Conservation (phyloP, 2,329 filamentous ascomycete species). For the Magnaporthiopsis rhizophila region DNA sequence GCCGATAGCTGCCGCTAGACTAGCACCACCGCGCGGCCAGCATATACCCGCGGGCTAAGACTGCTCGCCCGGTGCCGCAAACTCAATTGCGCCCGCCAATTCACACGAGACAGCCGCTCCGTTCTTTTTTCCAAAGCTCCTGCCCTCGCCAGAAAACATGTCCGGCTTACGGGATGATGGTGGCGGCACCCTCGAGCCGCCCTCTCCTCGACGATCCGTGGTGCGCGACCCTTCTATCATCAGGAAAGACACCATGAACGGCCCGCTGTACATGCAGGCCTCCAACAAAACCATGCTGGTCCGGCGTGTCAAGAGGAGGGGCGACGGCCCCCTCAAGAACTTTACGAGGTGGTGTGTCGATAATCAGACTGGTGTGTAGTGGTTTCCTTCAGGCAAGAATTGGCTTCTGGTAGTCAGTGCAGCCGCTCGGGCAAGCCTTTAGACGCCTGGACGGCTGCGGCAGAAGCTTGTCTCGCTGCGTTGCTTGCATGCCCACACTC, state of each 20-base stretch:
- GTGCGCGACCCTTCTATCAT: slow-evolving; percentile 20
- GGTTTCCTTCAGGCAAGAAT: background rate
- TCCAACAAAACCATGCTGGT: slow-evolving; percentile 45
- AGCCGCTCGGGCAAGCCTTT: background rate
- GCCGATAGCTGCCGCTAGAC: background rate
- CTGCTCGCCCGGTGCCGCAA: background rate
- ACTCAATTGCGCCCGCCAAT: background rate
- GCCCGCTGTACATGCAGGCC: slow-evolving; percentile 50
- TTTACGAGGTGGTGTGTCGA: slow-evolving; percentile 64
- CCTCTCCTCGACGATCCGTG: slow-evolving; percentile 13
- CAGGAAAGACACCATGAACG: slow-evolving; percentile 40
- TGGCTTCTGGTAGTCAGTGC: background rate
- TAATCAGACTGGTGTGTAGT: slow-evolving; percentile 67
- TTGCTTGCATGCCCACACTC: background rate
- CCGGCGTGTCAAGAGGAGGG: slow-evolving; percentile 51
- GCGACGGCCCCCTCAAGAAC: slow-evolving; percentile 52
- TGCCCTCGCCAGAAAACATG: background rate
- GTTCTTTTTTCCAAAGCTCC: background rate
- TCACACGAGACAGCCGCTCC: background rate
- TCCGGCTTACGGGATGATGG: background rate
- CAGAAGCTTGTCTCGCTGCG: background rate
- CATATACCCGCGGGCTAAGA: background rate
- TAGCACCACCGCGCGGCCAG: background rate
- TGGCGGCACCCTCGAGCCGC: slow-evolving; percentile 2
- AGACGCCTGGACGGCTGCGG: background rate